Evolutionary conservation across 2,329 filamentous ascomycete genomes (phyloP).

Genomic region (Trichoderma sp.): DNA sequence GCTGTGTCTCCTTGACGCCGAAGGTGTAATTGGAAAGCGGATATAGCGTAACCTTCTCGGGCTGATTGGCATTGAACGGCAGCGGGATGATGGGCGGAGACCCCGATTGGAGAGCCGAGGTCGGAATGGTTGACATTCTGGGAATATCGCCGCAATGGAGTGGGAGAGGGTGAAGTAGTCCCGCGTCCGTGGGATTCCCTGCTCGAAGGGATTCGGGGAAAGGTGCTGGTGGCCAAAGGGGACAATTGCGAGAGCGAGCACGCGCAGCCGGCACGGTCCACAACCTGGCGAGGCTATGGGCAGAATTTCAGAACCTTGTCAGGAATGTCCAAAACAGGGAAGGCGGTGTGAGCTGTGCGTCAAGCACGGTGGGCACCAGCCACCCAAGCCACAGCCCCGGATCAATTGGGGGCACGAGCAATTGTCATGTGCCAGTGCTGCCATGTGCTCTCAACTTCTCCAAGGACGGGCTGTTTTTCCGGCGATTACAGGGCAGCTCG

Average conservation of each 20-base stretch:
- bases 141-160: background rate
- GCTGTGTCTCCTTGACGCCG: constrained; percentile 96
- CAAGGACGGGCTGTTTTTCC: background rate
- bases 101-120: constrained; percentile 70
- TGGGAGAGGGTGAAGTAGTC: background rate
- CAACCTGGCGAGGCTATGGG: constrained; percentile 16
- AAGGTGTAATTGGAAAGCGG: constrained; percentile 99
- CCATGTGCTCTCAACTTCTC: too few relatives aligned
- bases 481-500: background rate
- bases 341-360: constrained; percentile 12
- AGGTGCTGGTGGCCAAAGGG: constrained; percentile 15
- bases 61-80: constrained; percentile 85
- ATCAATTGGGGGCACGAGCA: background rate
- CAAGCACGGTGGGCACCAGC: background rate
- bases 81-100: constrained; percentile 75
- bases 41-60: constrained; percentile 83
- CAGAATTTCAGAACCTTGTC: constrained; percentile 12
- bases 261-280: constrained; percentile 10
- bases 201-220: background rate
- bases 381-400: background rate
- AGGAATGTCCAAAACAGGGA: background rate
- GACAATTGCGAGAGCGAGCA: constrained; percentile 4
- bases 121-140: constrained; percentile 80
- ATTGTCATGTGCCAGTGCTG: background rate
- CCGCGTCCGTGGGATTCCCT: background rate